Percentiles rank a stretch among this genome's conserved stretches.
Conservation (phyloP, 2,329 filamentous ascomycete species). For the Verticillium longisporum region DNA sequence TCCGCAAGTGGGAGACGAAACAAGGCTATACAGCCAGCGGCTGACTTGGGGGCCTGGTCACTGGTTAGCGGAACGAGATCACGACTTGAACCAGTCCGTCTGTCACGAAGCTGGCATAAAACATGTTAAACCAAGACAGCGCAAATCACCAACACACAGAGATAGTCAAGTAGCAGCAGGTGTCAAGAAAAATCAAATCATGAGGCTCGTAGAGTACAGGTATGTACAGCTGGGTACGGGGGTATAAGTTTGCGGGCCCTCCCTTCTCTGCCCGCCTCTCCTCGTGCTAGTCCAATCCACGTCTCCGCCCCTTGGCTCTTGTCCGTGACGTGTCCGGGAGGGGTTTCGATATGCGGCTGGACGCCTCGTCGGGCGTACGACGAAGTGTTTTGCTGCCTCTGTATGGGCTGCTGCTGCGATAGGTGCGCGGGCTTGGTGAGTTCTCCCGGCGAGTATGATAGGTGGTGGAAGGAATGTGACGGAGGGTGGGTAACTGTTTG, state of each 20-base stretch:
- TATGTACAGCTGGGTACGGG: not conserved
- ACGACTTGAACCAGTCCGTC: not conserved
- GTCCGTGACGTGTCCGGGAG: slow-evolving; percentile 30
- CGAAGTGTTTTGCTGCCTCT: slow-evolving; percentile 23
- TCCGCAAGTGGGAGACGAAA: not conserved
- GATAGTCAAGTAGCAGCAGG: not conserved
- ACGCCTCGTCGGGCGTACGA: slow-evolving; percentile 38
- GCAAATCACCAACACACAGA: not conserved
- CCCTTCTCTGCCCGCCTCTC: slow-evolving; percentile 13
- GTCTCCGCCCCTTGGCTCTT: slow-evolving; percentile 32
- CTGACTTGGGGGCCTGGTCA: not conserved
- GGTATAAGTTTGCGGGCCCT: not conserved
- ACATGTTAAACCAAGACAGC: not conserved
- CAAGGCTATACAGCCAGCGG: not conserved
- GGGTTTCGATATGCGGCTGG: slow-evolving; percentile 42
- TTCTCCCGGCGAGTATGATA: not conserved
- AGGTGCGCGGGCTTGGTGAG: not conserved
- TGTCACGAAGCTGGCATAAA: not conserved
- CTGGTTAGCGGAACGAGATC: not conserved
- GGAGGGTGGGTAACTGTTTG: slow-evolving; percentile 20
- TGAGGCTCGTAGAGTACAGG: not conserved
- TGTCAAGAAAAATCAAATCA: not conserved
- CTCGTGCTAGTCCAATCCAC: slow-evolving; percentile 29
- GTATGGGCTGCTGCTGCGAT: slow-evolving; percentile 26
- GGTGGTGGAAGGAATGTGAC: not conserved